These are phyloP conservation scores for Exophiala oligosperma DNA, from an alignment of 2,329 filamentous ascomycete genomes.

Conservation along the genomic window DNA sequence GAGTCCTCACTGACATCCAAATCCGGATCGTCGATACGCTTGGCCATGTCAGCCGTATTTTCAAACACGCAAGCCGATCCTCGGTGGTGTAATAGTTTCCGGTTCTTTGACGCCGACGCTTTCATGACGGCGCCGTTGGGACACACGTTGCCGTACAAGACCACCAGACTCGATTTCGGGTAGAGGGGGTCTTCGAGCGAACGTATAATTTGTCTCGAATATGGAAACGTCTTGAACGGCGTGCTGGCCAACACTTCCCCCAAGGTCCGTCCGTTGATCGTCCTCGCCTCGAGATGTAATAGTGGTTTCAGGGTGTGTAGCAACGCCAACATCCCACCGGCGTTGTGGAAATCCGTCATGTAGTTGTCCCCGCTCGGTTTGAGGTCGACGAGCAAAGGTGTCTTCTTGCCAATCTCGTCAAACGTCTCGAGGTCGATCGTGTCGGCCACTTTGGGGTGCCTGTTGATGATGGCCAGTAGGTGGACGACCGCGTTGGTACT, in stretches of 20 bases:
- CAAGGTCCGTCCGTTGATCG: constrained; percentile 49
- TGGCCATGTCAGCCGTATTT: constrained; percentile 47
- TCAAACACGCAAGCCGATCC: constrained; percentile 52
- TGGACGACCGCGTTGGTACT: constrained; percentile 60
- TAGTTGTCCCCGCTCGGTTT: constrained; percentile 56
- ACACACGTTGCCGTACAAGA: constrained; percentile 50
- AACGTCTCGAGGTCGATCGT: constrained; percentile 48
- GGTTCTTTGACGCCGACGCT: constrained; percentile 52
- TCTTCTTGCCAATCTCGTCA: constrained; percentile 49
- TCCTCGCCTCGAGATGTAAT: constrained; percentile 47
- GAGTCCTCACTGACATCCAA: constrained; percentile 46
- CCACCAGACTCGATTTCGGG: constrained; percentile 46
- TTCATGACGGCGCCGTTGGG: constrained; percentile 53
- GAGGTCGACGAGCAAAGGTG: constrained; percentile 52
- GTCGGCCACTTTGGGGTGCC: constrained; percentile 50
- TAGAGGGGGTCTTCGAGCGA: constrained; percentile 48
- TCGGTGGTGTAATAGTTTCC: constrained; percentile 44
- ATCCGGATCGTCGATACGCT: constrained; percentile 47
- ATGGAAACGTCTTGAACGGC: constrained; percentile 43
- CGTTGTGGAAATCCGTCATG: constrained; percentile 57
- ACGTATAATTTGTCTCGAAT: constrained; percentile 45
- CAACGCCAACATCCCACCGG: constrained; percentile 52
- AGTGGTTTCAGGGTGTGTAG: constrained; percentile 49
- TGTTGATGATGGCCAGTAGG: constrained; percentile 55
- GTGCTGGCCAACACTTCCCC: constrained; percentile 46